These are phyloP conservation scores for Toxicodendron radicans DNA, from an alignment of 345 rosid genomes.

Conservation along the genomic window DNA sequence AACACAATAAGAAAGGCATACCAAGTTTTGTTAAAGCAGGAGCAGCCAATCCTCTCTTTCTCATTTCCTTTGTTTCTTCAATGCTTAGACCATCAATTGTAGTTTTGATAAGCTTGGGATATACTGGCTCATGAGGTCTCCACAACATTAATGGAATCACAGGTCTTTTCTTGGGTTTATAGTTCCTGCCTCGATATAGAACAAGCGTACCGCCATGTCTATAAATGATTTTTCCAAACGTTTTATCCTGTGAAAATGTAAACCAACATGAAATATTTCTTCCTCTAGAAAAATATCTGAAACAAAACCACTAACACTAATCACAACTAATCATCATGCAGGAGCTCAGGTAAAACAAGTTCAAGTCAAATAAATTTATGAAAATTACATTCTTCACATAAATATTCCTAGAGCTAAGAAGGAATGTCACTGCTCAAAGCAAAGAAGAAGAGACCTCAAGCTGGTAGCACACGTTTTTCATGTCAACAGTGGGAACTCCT, in stretches of 20 bases:
- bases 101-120: constrained; percentile 84
- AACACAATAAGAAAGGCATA: constrained; percentile 24
- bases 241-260: constrained; percentile 49
- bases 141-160: constrained; percentile 84
- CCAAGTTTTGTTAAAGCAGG: constrained; percentile 82
- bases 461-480: constrained; percentile 80
- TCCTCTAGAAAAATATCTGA: neutral
- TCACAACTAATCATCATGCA: neutral
- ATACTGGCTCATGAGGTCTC: constrained; percentile 92
- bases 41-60: constrained; percentile 73
- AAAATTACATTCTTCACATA: neutral
- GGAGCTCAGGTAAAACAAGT: neutral
- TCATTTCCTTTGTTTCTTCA: constrained; percentile 82
- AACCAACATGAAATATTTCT: constrained; percentile 9
- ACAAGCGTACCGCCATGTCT: constrained; percentile 77
- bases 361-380: neutral
- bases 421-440: neutral
- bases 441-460: constrained; percentile 62
- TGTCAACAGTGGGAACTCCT: constrained; percentile 86
- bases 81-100: constrained; percentile 77
- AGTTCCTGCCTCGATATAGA: constrained; percentile 82
- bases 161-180: constrained; percentile 73
- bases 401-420: constrained; percentile 3
- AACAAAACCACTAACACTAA: neutral
- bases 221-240: constrained; percentile 71